Base-by-base conservation (phyloP, 371 early-diverging fungal species). In the Nematocida displodere region DNA sequence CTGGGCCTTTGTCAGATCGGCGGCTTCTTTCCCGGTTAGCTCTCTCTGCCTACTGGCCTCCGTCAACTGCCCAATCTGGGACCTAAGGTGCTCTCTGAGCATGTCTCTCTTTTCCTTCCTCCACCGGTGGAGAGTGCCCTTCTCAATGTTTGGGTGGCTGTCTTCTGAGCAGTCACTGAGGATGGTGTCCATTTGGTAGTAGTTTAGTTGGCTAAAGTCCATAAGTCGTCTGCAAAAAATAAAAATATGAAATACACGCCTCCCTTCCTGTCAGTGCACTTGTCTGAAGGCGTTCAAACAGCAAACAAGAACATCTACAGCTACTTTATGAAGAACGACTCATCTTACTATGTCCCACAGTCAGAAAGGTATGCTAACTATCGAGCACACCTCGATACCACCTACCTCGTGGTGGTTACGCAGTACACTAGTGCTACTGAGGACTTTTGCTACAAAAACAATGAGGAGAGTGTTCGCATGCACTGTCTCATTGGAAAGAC, bases 291-390 rank as follows among this genome's bases (percentile, higher is more conserved):
- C 7, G 61, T 71, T 11, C 61, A 58, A 42, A 82, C 71, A 3
- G 77, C 81, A 55, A 82, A 81, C 61, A 84, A 84, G 77, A 79
- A 84, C 67, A 63, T 82, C 39, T 59, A 76, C 49, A 80, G 83
- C 65, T 82, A 68, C 52, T 84, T 81, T 54, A 68, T 80, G 76
- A 81, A 76, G 55, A 77, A 34, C 52, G 84, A 84, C n/a, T 40
- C 39, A 13, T 80, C 83, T 28, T 80, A 71, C 67, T 80, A 75
- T 46, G 78, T 79, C 2, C 20, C 39, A 13, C 53, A 62, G 11
- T 39, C 77, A 49, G 34, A 79, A 17, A 77, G 78, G 48, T 80
- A 78, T 53, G 24, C 67, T 13, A 36, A 28, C 13, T 83, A 83
- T 53, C 64, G 50, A 59, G 56, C 40, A 52, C 42, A 66, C n/a